Percentiles rank a stretch among this genome's conserved stretches.
Conservation (phyloP, 2,329 filamentous ascomycete species). For the Exophiala aquamarina region DNA sequence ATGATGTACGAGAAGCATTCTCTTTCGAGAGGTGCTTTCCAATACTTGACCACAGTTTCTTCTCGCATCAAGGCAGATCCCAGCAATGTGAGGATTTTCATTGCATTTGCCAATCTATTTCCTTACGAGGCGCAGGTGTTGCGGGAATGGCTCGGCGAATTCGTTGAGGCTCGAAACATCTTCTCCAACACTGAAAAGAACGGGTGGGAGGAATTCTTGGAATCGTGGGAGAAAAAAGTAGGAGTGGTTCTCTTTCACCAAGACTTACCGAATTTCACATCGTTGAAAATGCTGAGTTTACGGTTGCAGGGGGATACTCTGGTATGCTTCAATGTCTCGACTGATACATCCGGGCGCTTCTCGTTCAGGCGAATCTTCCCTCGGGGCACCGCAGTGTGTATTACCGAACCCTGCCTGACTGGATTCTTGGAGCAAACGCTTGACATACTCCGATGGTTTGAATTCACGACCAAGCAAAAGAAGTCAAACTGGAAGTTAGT, state of each 20-base stretch:
- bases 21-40: not conserved
- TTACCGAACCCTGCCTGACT: conserved; percentile 17
- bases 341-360: not conserved
- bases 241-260: conserved; percentile 16
- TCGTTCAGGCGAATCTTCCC: conserved; percentile 10
- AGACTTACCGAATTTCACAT: conserved; percentile 8
- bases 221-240: not conserved
- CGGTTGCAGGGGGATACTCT: not conserved
- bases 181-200: conserved; percentile 11
- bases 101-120: conserved; percentile 16
- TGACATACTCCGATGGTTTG: conserved; percentile 19
- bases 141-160: conserved; percentile 8
- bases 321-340: conserved; percentile 4
- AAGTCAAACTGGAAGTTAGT: conserved; percentile 14
- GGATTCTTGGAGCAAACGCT: not conserved
- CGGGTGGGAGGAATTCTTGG: conserved; percentile 17
- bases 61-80: not conserved
- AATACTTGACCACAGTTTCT: not conserved
- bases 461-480: not conserved
- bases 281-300: conserved; percentile 2
- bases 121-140: conserved; percentile 16
- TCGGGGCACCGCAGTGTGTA: conserved; percentile 16
- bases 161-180: conserved; percentile 7
- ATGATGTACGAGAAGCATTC: not conserved
- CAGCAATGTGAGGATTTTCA: conserved; percentile 11